Conservation (phyloP, 305 asterid species). For the Stenogyne calaminthoides region DNA sequence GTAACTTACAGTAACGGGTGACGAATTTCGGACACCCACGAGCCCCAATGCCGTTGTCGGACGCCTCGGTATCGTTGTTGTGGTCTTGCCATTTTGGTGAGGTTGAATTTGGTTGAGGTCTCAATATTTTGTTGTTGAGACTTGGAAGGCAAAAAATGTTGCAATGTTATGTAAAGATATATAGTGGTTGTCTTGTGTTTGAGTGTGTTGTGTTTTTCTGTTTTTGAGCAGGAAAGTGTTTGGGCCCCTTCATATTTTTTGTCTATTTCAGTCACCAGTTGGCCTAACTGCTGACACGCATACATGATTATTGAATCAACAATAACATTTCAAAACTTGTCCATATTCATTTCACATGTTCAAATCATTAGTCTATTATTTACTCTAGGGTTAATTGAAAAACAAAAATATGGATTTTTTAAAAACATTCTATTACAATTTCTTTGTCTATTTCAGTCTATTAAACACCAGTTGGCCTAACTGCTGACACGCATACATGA, state of each 20-base stretch:
- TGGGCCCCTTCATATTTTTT: slow-evolving; percentile 33
- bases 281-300: slow-evolving; percentile 36
- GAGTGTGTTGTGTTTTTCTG: not conserved
- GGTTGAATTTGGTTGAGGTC: not conserved
- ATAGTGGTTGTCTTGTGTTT: not conserved
- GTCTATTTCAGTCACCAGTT: slow-evolving; percentile 37
- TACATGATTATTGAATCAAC: slow-evolving; percentile 30
- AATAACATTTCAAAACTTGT: slow-evolving; percentile 28
- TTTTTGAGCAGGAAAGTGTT: not conserved
- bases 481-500: slow-evolving; percentile 28
- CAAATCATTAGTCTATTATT: slow-evolving; percentile 32
- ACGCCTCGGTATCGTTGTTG: slow-evolving; percentile 74
- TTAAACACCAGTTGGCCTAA: slow-evolving; percentile 52
- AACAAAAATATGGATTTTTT: no score
- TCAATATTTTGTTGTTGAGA: slow-evolving; percentile 13
- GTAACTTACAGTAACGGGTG: slow-evolving; percentile 71
- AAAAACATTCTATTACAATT: no score
- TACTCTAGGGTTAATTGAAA: not conserved
- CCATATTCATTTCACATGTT: slow-evolving; percentile 47
- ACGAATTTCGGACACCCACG: slow-evolving; percentile 87
- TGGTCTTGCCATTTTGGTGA: slow-evolving; percentile 48
- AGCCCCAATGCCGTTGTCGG: slow-evolving; percentile 83
- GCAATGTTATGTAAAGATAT: not conserved
- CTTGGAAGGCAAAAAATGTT: slow-evolving; percentile 7
- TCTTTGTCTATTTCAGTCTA: not conserved